These are phyloP conservation scores for Pseudogymnoascus sp. DNA, from an alignment of 2,329 filamentous ascomycete genomes.

Conservation along the genomic window DNA sequence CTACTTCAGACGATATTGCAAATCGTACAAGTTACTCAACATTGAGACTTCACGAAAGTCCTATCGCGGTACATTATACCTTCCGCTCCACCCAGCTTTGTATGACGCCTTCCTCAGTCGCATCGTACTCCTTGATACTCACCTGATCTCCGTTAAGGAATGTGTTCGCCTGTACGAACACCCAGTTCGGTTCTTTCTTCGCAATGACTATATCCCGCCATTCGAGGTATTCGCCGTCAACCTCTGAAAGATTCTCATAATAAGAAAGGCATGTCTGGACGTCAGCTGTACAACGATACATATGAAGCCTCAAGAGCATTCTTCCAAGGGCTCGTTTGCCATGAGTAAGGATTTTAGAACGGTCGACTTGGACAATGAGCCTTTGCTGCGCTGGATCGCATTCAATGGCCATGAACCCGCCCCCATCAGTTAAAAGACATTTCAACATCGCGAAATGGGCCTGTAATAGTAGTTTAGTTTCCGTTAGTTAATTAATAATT, in stretches of 20 bases:
- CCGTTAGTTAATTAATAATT: too few species aligned
- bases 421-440: conserved; percentile 45
- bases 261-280: conserved; percentile 41
- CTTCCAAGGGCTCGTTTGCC: conserved; percentile 49
- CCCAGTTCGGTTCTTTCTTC: conserved; percentile 47
- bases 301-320: conserved; percentile 50
- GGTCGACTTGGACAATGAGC: conserved; percentile 47
- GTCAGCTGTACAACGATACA: conserved; percentile 56
- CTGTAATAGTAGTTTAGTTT: conserved; percentile 31
- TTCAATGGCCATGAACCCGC: conserved; percentile 42
- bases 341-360: conserved; percentile 45
- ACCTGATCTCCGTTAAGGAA: conserved; percentile 32
- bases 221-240: conserved; percentile 43
- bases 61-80: conserved; percentile 14
- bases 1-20: conserved; percentile 22
- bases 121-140: conserved; percentile 47
- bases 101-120: conserved; percentile 45
- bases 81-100: conserved; percentile 38
- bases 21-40: conserved; percentile 18
- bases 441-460: conserved; percentile 55
- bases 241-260: conserved; percentile 49
- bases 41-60: conserved; percentile 13
- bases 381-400: conserved; percentile 37
- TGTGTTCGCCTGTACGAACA: conserved; percentile 59
- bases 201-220: conserved; percentile 48